Conservation (phyloP, 768 basidiomycete genomes). For the Rossbeevera mucosa region DNA sequence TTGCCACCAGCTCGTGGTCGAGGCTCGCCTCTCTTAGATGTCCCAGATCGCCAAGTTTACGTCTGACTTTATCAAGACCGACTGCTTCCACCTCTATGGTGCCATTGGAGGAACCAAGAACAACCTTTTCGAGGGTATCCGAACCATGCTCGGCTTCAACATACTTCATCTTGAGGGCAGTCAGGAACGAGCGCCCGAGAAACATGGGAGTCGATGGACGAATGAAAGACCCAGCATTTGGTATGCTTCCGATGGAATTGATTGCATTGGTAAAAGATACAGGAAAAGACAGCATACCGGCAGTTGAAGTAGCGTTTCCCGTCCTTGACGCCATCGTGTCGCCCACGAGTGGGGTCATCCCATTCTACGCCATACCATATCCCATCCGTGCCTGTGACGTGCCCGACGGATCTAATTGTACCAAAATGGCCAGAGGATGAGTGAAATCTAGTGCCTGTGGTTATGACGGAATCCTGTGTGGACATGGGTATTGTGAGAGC, state of each 20-base stretch:
- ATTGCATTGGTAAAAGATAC: constrained; percentile 8
- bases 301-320: constrained; percentile 75
- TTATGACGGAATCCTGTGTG: constrained; percentile 17
- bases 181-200: constrained; percentile 67
- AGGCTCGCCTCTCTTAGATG: constrained; percentile 76
- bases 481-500: constrained; percentile 3
- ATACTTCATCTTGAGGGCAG: constrained; percentile 76
- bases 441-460: constrained; percentile 52
- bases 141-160: constrained; percentile 56
- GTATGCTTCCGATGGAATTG: constrained; percentile 39
- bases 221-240: constrained; percentile 74
- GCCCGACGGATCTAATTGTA: constrained; percentile 67
- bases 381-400: constrained; percentile 58
- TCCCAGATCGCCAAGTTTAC: constrained; percentile 60
- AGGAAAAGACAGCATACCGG: constrained; percentile 42
- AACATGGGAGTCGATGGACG: constrained; percentile 54
- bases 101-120: constrained; percentile 78
- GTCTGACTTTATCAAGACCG: constrained; percentile 70
- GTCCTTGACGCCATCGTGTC: constrained; percentile 81
- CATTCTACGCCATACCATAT: constrained; percentile 97
- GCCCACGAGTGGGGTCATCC: constrained; percentile 82
- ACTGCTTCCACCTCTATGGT: constrained; percentile 86
- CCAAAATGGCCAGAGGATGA: constrained; percentile 50
- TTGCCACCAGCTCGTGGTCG: constrained; percentile 60
- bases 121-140: constrained; percentile 52